Base-by-base conservation (phyloP, 2,329 filamentous ascomycete genomes). In the Fusarium drepaniforme region DNA sequence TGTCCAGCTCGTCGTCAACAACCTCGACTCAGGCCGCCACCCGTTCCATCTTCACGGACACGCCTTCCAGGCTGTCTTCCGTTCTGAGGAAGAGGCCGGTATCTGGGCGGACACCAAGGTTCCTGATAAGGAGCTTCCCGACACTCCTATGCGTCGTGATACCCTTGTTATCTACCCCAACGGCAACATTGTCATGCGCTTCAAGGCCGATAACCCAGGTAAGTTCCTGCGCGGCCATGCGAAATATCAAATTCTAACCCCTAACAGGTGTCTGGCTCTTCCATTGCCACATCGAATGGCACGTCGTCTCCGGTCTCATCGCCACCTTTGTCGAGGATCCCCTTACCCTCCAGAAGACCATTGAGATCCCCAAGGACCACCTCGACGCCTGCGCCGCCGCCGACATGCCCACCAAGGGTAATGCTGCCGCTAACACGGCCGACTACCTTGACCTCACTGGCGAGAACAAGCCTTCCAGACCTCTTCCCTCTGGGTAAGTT, bases 281-380 rank as follows among this genome's bases (percentile, higher is more conserved):
- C 85, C 93, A 95, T 82, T 96, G 93, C 82, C 94, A 96, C 81
- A 92, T 96, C 64, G 93, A 94, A 80, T 96, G 93, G 93, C 93
- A 95, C 80, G 86, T 94, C 67, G 84, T 88, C 8, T 90, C 90
- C 3, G 93, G 93, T 28, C 86, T 94, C 6, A 85, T 90, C 7
- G 88, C 91, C 38, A 91, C 90, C 3, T 88, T 94, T 74, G 82
- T 93, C 71, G 92, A 93, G 82, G 89, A 90, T 0, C 92, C 91
- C 0, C 81, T 88, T 6, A 86, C 90, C 18, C 80, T 97, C 0
- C 93, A 95, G 79, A 82, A 89, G 73, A 85, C 82, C 0, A 78
- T 93, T 53, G 85, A 83, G 2, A 89, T 97, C 40, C 93, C 94
- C 0, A 79, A 86, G 13, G 83, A 90, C 71, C 90, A 92, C 71